A percentile compares a stretch with the other conserved stretches of the same genome.
Evolutionary conservation across 2,329 filamentous ascomycete genomes (phyloP).

Genomic region (Claviceps lovelessii): DNA sequence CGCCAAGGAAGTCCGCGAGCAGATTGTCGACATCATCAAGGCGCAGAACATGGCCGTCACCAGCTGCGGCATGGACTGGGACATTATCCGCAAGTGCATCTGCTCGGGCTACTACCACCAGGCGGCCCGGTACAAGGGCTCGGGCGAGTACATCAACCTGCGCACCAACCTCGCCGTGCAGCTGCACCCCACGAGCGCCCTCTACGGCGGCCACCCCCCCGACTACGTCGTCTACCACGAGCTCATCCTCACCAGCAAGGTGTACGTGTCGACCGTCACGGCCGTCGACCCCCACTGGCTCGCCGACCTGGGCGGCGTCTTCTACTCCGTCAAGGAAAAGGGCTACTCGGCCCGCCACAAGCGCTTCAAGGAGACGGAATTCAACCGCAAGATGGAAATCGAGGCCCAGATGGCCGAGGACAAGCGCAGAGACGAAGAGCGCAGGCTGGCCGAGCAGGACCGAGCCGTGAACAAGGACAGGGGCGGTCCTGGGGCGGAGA

Average conservation of each 20-base stretch:
- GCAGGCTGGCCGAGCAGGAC: constrained; percentile 35
- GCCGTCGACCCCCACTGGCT: constrained; percentile 95
- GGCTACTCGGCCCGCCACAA: constrained; percentile 81
- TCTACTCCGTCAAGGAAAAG: constrained; percentile 96
- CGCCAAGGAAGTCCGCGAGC: constrained; percentile 87
- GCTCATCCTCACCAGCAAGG: constrained; percentile 87
- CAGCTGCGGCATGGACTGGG: constrained; percentile 93
- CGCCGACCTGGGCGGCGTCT: constrained; percentile 88
- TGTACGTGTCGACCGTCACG: constrained; percentile 96
- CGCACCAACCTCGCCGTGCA: constrained; percentile 89
- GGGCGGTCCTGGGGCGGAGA: constrained; percentile 11
- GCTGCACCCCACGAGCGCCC: constrained; percentile 80
- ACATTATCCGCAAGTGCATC: constrained; percentile 87
- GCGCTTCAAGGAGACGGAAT: constrained; percentile 77
- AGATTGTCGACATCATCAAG: constrained; percentile 85
- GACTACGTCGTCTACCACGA: constrained; percentile 98
- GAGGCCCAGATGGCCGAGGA: constrained; percentile 85
- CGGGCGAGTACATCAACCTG: constrained; percentile 94
- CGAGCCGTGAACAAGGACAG: constrained; percentile 24
- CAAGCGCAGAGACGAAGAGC: constrained; percentile 51
- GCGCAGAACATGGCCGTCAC: constrained; percentile 79
- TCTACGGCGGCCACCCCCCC: constrained; percentile 89
- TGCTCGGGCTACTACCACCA: constrained; percentile 98
- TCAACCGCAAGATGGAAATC: constrained; percentile 85
- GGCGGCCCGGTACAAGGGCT: constrained; percentile 86